Conservation (phyloP, 805 yeast species). For the Saccharomycopsis amapae region DNA sequence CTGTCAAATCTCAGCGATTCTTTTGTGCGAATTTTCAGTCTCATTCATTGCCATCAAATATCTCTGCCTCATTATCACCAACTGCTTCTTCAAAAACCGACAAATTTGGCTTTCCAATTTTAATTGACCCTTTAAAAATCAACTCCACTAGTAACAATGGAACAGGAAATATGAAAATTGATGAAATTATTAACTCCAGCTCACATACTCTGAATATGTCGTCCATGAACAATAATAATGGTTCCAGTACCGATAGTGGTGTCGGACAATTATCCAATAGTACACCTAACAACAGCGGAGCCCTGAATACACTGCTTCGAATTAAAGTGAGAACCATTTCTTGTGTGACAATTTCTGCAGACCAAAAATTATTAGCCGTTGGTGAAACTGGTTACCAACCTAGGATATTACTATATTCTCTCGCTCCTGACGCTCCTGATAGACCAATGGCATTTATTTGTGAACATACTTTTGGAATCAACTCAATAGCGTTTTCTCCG, state of each 20-base stretch:
- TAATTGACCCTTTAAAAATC: not conserved
- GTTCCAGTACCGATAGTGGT: no score
- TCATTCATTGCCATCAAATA: no score
- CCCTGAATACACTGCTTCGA: not conserved
- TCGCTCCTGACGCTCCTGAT: conserved; percentile 40
- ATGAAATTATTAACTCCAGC: not conserved
- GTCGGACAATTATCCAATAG: no score
- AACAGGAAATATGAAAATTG: not conserved
- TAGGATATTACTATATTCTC: conserved; percentile 50
- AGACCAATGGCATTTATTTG: conserved; percentile 47
- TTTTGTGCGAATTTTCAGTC: conserved; percentile 1
- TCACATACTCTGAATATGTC: not conserved
- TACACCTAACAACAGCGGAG: no score
- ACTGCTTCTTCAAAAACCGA: not conserved
- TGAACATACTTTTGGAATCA: conserved; percentile 64
- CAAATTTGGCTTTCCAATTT: not conserved
- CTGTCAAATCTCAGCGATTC: not conserved
- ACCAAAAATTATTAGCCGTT: conserved; percentile 48
- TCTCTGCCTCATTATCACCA: not conserved
- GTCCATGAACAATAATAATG: no score
- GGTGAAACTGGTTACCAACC: conserved; percentile 72
- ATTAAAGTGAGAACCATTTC: conserved; percentile 35
- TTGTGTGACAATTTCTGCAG: conserved; percentile 54
- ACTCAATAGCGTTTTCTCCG: conserved; percentile 48
- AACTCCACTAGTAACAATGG: not conserved